Evolutionary conservation across 106 monocot genomes (phyloP), one percentile per base, ranked within the genome.

Genomic region (Alisma plantagoaquatica): DNA sequence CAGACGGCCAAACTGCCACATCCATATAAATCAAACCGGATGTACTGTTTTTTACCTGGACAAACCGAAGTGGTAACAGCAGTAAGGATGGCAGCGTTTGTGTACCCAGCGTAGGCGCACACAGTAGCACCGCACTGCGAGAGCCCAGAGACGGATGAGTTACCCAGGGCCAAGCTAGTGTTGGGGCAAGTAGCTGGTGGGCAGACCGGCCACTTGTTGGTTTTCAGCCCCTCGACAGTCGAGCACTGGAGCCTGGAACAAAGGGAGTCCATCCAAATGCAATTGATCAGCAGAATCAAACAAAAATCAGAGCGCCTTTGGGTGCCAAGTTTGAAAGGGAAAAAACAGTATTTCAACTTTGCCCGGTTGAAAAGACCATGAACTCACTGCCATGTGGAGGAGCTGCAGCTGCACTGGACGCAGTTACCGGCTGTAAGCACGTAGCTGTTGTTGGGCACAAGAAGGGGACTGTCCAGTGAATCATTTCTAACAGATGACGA

Each of bases 351-450:
- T n/a, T n/a, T n/a, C n/a, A n/a, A n/a, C n/a, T n/a, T n/a, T n/a
- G n/a, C n/a, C n/a, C n/a, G n/a, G n/a, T n/a, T n/a, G 16, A 27
- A 29, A 2, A 19, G 24, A 28, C 14, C 8, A 31, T 14, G 4
- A 2, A 31, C 68, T 68, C 5, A 67, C 59, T 68, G 27, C 51
- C 29, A 51, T 21, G 38, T 28, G 11, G 51, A 50, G 25, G 48
- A 29, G 42, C 41, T 51, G 68, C 68, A 68, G 51, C 33, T 51
- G 29, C 68, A 68, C 32, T 16, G 26, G 28, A 68, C 29, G 14
- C 68, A 59, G 41, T 68, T 60, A 23, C 43, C 29, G 32, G 68
- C 59, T 1, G 58, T 68, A 23, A 68, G 21, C 29, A n/a, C 51
- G 41, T 68, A 68, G 59, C 68, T 59, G 6, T 52, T 43, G 42